phyloP scores from a whole-genome alignment of 805 yeast genomes.

The Ogataea thermomethanolica region DNA sequence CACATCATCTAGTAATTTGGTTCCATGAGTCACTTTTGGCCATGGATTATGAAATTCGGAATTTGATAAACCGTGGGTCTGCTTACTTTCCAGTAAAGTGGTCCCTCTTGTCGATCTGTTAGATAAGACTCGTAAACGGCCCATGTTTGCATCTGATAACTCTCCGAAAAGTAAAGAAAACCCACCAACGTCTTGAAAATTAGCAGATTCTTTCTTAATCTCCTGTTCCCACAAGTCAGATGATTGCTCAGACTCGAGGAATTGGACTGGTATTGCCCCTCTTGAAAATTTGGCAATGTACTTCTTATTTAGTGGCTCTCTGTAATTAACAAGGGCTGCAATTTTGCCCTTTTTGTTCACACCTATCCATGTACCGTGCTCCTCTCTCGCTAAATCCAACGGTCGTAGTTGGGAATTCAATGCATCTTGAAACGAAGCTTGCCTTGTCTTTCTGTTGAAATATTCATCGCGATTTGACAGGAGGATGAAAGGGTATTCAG shows the following conservation, averaged over 20 bases:
- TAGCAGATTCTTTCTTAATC: constrained; percentile 26
- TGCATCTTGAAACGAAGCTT: constrained; percentile 39
- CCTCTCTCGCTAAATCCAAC: constrained; percentile 63
- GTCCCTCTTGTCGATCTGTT: constrained; percentile 39
- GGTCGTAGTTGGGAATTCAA: constrained; percentile 53
- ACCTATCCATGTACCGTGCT: constrained; percentile 93
- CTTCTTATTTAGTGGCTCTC: constrained; percentile 41
- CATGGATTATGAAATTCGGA: constrained; percentile 67
- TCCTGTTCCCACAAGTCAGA: constrained; percentile 46
- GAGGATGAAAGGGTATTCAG: constrained; percentile 69
- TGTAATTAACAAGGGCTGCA: constrained; percentile 72
- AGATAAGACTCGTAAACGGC: constrained; percentile 45
- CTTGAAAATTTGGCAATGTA: constrained; percentile 35
- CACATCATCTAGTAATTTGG: constrained; percentile 50
- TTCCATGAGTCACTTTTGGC: constrained; percentile 69
- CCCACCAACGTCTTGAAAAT: constrained; percentile 50
- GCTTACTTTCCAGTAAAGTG: constrained; percentile 17
- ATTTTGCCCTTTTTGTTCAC: constrained; percentile 50
- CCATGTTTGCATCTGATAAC: constrained; percentile 28
- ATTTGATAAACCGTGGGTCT: constrained; percentile 61
- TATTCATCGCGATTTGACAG: constrained; percentile 88
- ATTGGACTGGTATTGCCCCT: constrained; percentile 43
- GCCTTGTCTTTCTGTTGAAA: constrained; percentile 66
- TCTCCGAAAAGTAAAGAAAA: constrained; percentile 59
- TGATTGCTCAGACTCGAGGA: constrained; percentile 29